Percentiles rank a stretch among this genome's conserved stretches.
Evolutionary conservation across 2,329 filamentous ascomycete species (phyloP).

Genomic region (Tothia fuscella): DNA sequence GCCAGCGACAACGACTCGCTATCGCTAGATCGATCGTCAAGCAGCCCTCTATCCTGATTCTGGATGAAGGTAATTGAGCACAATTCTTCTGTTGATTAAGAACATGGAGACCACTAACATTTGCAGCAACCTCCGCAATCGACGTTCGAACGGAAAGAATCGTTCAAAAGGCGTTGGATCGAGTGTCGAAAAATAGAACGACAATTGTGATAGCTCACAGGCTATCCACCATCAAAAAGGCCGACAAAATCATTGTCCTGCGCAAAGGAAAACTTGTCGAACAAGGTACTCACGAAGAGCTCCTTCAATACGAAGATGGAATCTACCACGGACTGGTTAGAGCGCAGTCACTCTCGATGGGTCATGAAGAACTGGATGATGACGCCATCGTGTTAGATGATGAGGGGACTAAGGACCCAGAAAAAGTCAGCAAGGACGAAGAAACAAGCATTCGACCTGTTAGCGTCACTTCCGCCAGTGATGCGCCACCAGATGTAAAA

Average conservation of each 20-base stretch:
- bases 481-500: neutral
- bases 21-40: constrained; percentile 62
- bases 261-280: constrained; percentile 60
- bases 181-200: constrained; percentile 50
- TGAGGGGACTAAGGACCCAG: constrained; percentile 10
- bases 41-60: constrained; percentile 51
- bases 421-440: constrained; percentile 10
- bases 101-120: too few relatives aligned
- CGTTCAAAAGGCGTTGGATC: constrained; percentile 46
- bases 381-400: constrained; percentile 12
- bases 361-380: constrained; percentile 15
- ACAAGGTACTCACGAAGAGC: constrained; percentile 60
- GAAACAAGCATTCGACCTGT: neutral
- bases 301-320: constrained; percentile 48
- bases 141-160: constrained; percentile 42
- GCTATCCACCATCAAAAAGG: constrained; percentile 62
- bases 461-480: neutral
- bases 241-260: constrained; percentile 68
- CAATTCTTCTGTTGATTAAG: too few relatives aligned
- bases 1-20: constrained; percentile 71
- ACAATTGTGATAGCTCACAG: constrained; percentile 71
- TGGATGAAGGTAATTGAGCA: too few relatives aligned
- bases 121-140: constrained; percentile 60
- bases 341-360: constrained; percentile 25
- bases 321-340: constrained; percentile 57